Base-by-base conservation (phyloP, 352 stramenopile genomes). In the Globisporangium radiosum region DNA sequence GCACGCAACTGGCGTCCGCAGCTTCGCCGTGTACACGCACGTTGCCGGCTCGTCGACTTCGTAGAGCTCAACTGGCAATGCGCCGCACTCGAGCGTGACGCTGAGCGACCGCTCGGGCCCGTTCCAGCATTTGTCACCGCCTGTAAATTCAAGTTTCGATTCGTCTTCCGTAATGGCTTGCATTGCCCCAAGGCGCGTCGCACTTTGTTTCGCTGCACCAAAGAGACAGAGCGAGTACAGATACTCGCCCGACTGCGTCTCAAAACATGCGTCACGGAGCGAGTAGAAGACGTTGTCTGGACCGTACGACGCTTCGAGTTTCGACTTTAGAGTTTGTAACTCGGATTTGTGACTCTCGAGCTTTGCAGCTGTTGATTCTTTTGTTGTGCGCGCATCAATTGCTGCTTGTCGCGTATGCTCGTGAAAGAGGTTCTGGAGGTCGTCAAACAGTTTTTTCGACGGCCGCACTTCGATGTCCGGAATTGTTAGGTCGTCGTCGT, bases 171-270 rank as follows among this genome's bases (percentile, higher is more conserved):
- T 38, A 51, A 76, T 63, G 2, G 79, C 64, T 43, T 83, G 62
- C 82, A 92, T 92, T 17, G 70, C 47, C 42, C 89, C 89, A 11
- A 97, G 53, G 33, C 76, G 90, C 45, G 75, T 94, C 15, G 55
- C 54, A 55, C 95, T 87, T 59, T 97, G 90, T 25, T 83, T 90
- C 9, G 88, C 85, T 11, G 74, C 73, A 38, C 82, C 85, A 57
- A 92, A 97, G 17, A 91, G 85, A 67, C 88, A 97, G 17, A 93
- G 63, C 44, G 81, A 78, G 71, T 96, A 97, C 56, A 57, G 87
- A 74, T 97, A 97, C 57, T 93, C 66, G 9, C 81, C 79, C 15
- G 84, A 68, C 7, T 75, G 64, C 3, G 71, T 75, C 47, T 88
- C 75, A 25, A 94, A 75, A 52, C 88, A 96, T 58, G 84, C 70